Conservation (phyloP, 2,329 filamentous ascomycete species). For the Trichoderma sp. region DNA sequence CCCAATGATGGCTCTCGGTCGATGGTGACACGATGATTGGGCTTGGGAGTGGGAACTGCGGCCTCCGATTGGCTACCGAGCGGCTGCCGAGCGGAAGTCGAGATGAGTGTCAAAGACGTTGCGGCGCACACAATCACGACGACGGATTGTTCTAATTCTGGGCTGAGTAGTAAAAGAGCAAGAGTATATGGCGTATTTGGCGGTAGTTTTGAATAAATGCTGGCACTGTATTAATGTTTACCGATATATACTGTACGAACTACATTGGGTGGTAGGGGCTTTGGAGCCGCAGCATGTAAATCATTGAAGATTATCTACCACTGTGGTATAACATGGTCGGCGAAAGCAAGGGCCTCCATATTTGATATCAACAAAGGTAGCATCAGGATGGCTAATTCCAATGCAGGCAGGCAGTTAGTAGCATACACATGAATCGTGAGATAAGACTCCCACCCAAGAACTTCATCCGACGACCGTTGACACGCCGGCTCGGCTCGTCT, state of each 20-base stretch:
- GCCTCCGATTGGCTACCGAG: conserved; percentile 10
- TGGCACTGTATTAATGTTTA: background rate
- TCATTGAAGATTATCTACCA: background rate
- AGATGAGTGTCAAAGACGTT: background rate
- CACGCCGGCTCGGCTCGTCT: conserved; percentile 3
- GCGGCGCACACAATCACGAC: background rate
- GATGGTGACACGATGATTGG: conserved; percentile 1
- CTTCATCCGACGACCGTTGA: background rate
- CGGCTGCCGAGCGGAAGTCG: background rate
- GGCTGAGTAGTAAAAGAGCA: background rate
- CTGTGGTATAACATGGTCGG: background rate
- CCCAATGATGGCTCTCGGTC: background rate
- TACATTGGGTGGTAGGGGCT: background rate
- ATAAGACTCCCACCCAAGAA: background rate
- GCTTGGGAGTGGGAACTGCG: background rate
- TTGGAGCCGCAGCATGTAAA: background rate
- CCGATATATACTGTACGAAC: background rate
- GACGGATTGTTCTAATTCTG: background rate
- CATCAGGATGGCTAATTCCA: background rate
- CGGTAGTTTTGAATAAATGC: background rate
- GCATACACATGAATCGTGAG: too few relatives aligned
- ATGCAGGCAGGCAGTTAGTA: background rate
- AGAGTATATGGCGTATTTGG: background rate
- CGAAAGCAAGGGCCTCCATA: background rate
- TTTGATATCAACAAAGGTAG: background rate